These are phyloP conservation scores for Dacryopinax spathularia DNA, from an alignment of 768 basidiomycete species.

Conservation along the genomic window DNA sequence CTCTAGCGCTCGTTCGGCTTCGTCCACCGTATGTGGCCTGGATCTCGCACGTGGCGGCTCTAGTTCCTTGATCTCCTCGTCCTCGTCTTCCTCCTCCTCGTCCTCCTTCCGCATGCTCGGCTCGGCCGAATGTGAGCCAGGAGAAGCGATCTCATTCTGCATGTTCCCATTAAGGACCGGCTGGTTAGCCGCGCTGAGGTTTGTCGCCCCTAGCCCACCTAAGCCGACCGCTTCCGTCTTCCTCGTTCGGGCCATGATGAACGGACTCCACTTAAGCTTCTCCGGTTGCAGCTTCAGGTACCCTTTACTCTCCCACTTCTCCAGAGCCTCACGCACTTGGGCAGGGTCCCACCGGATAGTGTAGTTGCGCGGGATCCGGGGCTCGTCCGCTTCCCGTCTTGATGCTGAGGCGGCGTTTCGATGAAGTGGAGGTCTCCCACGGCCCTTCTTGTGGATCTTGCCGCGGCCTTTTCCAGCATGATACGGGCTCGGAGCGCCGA, in stretches of 20 bases:
- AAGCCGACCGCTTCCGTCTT: background rate
- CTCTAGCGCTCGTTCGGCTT: background rate
- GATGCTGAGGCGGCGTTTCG: constrained; percentile 4
- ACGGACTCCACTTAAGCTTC: constrained; percentile 89
- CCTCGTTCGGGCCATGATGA: constrained; percentile 40
- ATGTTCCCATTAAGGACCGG: background rate
- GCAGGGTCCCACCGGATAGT: constrained; percentile 58
- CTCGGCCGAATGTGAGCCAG: too few relatives aligned
- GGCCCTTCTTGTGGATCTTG: background rate
- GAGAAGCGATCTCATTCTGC: background rate
- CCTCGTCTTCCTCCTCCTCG: background rate
- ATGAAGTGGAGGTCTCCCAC: background rate
- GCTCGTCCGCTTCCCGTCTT: constrained; percentile 20
- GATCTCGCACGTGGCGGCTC: background rate
- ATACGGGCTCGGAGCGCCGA: background rate
- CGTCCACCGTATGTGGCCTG: background rate
- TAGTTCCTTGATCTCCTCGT: background rate
- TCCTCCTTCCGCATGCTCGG: background rate
- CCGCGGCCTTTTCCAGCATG: background rate
- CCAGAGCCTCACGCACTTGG: constrained; percentile 49
- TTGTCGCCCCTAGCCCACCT: background rate
- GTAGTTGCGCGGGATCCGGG: constrained; percentile 51
- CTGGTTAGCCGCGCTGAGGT: background rate
- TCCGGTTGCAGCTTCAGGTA: constrained; percentile 61
- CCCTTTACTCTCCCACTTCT: constrained; percentile 61